A percentile compares a stretch with the other conserved stretches of the same genome.
Conservation (phyloP, 768 basidiomycete species). For the Russula ochroleuca region DNA sequence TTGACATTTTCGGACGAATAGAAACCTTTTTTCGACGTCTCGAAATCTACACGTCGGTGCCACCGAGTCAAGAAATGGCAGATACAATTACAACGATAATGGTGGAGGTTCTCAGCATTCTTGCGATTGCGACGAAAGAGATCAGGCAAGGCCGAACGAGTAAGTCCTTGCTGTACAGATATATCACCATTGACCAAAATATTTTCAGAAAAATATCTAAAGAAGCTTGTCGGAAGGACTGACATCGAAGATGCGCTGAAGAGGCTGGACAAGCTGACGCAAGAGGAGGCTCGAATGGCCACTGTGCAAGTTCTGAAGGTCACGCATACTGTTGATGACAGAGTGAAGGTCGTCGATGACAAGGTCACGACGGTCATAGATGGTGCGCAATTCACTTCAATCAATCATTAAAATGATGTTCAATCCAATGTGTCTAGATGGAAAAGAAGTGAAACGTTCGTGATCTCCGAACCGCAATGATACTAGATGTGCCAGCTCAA, state of each 20-base stretch:
- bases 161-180: not conserved
- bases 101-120: not conserved
- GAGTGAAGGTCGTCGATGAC: not conserved
- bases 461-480: not conserved
- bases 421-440: not conserved
- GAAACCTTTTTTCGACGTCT: not conserved
- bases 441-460: not conserved
- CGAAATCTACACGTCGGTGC: not conserved
- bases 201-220: not conserved
- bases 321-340: not conserved
- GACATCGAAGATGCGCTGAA: not conserved
- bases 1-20: not conserved
- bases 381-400: no score
- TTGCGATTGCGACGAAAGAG: slow-evolving; percentile 1
- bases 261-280: not conserved
- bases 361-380: not conserved
- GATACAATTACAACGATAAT: not conserved
- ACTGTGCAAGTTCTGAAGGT: not conserved
- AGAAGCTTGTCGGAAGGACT: not conserved
- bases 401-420: not conserved
- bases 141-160: not conserved
- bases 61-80: not conserved
- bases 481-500: not conserved
- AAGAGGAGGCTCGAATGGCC: slow-evolving; percentile 2
- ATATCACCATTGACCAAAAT: not conserved